These are phyloP conservation scores for Citrullus mucosospermus DNA, from an alignment of 306 rosid genomes.

Conservation along the genomic window DNA sequence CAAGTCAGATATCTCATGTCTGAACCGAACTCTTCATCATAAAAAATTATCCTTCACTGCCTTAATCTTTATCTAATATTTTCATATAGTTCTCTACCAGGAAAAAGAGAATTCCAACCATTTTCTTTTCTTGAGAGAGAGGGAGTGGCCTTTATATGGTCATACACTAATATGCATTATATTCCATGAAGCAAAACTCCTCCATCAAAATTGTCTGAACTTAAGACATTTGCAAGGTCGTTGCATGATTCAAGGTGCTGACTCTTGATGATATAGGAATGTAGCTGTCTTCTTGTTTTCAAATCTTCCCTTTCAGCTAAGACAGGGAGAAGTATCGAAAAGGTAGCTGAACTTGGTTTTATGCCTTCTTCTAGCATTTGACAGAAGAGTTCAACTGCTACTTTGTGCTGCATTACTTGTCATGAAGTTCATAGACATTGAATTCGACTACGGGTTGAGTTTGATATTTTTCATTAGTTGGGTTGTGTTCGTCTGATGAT, in stretches of 20 bases:
- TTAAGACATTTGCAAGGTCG: conserved; percentile 11
- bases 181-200: neutral
- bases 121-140: neutral
- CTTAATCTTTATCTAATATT: neutral
- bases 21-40: neutral
- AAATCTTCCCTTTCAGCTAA: conserved; percentile 13
- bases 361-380: conserved; percentile 24
- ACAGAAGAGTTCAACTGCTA: conserved; percentile 22
- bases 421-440: neutral
- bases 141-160: neutral
- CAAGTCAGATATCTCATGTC: neutral
- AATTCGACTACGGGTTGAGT: neutral
- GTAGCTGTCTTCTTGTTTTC: conserved; percentile 23
- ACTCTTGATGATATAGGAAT: conserved; percentile 23
- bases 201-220: neutral
- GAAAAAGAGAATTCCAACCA: neutral
- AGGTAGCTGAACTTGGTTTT: conserved; percentile 21
- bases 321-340: conserved; percentile 23
- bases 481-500: neutral
- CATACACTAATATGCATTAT: neutral
- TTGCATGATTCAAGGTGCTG: neutral
- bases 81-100: neutral
- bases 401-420: neutral
- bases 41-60: neutral
- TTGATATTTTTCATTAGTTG: neutral